Percentiles rank a stretch among this genome's conserved stretches.
Evolutionary conservation across 2,329 filamentous ascomycete species (phyloP).

Genomic region (Aspergillus sp.): DNA sequence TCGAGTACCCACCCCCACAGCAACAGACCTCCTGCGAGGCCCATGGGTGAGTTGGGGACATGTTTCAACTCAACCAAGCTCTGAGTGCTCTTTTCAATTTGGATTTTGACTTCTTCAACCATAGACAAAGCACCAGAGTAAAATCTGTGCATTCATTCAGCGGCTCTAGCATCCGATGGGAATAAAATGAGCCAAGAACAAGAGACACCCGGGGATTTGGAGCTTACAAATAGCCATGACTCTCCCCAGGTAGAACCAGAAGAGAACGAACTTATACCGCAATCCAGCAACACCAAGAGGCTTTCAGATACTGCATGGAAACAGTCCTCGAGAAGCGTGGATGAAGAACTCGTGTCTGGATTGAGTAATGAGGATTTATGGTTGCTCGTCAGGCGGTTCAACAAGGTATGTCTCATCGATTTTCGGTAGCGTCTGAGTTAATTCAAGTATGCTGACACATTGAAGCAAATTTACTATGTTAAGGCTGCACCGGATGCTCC

Average conservation of each 20-base stretch:
- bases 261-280: background rate
- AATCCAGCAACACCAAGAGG: background rate
- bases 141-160: too few species aligned
- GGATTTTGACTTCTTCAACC: too few species aligned
- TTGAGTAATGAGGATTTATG: constrained; percentile 70
- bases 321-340: constrained; percentile 1
- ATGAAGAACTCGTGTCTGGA: constrained; percentile 57
- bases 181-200: background rate
- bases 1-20: too few species aligned
- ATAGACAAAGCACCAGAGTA: too few species aligned
- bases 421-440: background rate
- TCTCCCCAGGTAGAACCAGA: background rate
- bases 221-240: background rate
- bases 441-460: background rate
- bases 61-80: too few species aligned
- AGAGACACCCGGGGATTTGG: background rate
- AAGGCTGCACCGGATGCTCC: constrained; percentile 59
- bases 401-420: constrained; percentile 51
- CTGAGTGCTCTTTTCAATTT: too few species aligned
- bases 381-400: constrained; percentile 67
- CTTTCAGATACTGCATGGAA: background rate
- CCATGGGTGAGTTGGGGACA: too few species aligned
- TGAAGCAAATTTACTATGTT: constrained; percentile 63
- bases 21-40: too few species aligned
- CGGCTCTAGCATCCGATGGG: too few species aligned